These are phyloP conservation scores for Monarda citriodora DNA, from an alignment of 305 asterid genomes.

Conservation along the genomic window DNA sequence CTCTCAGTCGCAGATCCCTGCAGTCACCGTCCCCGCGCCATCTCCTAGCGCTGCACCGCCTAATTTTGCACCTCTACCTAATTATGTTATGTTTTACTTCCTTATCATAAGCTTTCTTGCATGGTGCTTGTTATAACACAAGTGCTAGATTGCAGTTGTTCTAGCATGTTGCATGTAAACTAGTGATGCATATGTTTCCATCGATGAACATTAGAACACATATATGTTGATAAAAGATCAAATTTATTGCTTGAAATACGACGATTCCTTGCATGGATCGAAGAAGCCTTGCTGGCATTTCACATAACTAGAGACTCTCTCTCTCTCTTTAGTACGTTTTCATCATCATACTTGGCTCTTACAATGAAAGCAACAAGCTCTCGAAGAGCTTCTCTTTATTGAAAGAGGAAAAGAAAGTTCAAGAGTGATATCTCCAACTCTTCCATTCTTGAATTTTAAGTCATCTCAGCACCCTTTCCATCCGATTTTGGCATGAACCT, in stretches of 20 bases:
- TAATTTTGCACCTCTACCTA: constrained; percentile 24
- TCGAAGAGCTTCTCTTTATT: constrained; percentile 6
- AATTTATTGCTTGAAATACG: constrained; percentile 15
- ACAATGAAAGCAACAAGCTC: neutral
- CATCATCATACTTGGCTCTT: neutral
- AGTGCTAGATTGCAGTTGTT: neutral
- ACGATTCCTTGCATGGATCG: constrained; percentile 1
- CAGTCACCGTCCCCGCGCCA: constrained; percentile 44
- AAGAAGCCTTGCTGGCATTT: constrained; percentile 4
- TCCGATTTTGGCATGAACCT: constrained; percentile 24
- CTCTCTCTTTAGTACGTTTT: neutral
- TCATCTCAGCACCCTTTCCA: constrained; percentile 19
- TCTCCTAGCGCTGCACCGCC: constrained; percentile 46
- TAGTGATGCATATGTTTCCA: neutral
- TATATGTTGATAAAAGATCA: neutral
- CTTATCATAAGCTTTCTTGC: neutral
- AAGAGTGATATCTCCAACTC: constrained; percentile 14
- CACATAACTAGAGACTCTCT: neutral
- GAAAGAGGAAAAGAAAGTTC: neutral
- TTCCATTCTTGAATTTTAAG: constrained; percentile 7
- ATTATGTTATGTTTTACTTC: constrained; percentile 16
- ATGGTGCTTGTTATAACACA: neutral
- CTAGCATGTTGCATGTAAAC: neutral
- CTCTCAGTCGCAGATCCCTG: constrained; percentile 34
- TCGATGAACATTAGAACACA: neutral